These are phyloP conservation scores for Cichorium intybus DNA, from an alignment of 140 eudicot genomes.

Conservation along the genomic window DNA sequence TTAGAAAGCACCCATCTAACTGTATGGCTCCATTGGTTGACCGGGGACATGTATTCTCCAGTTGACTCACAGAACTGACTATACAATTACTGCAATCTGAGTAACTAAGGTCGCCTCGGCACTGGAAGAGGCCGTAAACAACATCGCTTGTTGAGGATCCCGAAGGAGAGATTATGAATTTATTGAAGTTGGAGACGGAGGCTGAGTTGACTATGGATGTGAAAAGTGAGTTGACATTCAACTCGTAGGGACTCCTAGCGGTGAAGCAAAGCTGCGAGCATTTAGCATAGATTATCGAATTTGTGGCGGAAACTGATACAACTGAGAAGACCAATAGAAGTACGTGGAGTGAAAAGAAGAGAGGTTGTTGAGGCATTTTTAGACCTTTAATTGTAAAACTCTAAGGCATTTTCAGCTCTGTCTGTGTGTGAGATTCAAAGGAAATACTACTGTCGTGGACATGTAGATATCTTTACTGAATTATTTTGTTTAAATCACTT, in stretches of 20 bases:
- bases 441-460: no score
- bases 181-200: constrained; percentile 44
- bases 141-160: constrained; percentile 31
- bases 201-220: constrained; percentile 62
- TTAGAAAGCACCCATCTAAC: constrained; percentile 53
- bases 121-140: constrained; percentile 58
- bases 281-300: constrained; percentile 41
- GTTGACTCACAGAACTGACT: constrained; percentile 39
- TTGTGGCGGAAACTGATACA: constrained; percentile 27
- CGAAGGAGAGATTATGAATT: constrained; percentile 36
- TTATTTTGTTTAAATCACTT: no score
- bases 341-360: neutral
- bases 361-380: neutral
- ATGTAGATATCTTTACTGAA: neutral
- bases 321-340: neutral
- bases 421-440: no score
- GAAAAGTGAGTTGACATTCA: constrained; percentile 61
- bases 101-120: constrained; percentile 52
- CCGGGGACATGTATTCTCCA: constrained; percentile 38
- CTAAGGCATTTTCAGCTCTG: neutral
- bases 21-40: constrained; percentile 52
- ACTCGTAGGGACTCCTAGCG: constrained; percentile 35
- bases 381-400: neutral
- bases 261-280: constrained; percentile 45
- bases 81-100: constrained; percentile 50